Percentiles rank a stretch among this genome's conserved stretches.
Conservation (phyloP, 768 basidiomycete species). For the Amanita jacksonii region DNA sequence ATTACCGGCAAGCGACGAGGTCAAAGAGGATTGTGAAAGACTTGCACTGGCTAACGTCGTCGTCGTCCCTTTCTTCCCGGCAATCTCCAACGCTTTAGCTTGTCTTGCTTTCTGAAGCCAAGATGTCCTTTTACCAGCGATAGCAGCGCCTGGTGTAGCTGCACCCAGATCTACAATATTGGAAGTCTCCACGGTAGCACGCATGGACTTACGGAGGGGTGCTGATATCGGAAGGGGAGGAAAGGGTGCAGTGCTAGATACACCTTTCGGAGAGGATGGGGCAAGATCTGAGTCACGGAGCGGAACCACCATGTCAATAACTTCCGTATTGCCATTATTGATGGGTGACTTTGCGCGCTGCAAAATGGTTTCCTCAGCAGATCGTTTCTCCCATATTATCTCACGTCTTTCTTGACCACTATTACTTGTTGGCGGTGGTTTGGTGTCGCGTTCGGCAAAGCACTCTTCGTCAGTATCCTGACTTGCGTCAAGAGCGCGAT, state of each 20-base stretch:
- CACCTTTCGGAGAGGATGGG: constrained; percentile 20
- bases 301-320: constrained; percentile 16
- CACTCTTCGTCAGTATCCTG: no score
- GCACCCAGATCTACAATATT: constrained; percentile 22
- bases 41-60: constrained; percentile 6
- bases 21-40: neutral
- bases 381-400: no score
- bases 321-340: neutral
- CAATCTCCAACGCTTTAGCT: constrained; percentile 57
- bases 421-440: no score
- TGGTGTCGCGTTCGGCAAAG: no score
- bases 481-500: no score
- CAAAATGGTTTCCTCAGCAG: no score
- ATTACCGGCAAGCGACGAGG: constrained; percentile 13
- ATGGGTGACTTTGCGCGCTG: no score
- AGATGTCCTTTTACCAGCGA: constrained; percentile 60
- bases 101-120: constrained; percentile 76
- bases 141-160: constrained; percentile 31
- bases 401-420: no score
- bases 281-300: constrained; percentile 24
- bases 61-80: constrained; percentile 28
- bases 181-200: constrained; percentile 36
- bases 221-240: constrained; percentile 61
- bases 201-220: constrained; percentile 60
- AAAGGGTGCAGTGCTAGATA: constrained; percentile 35